Evolutionary conservation across 2,329 filamentous ascomycete species (phyloP).

Genomic region (Cercospora brassicicola): DNA sequence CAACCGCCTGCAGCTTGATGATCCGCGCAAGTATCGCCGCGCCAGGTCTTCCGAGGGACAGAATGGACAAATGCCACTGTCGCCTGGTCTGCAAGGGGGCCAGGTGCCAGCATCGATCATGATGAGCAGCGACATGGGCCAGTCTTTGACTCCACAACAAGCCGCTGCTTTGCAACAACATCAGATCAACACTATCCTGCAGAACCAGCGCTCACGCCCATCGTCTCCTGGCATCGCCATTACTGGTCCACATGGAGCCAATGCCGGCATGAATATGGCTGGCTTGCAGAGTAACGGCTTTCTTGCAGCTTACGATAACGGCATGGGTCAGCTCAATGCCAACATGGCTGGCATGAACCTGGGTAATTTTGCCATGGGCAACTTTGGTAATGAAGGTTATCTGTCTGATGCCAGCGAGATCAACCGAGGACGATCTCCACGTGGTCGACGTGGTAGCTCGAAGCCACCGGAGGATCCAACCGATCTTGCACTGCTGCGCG

Average conservation of each 20-base stretch:
- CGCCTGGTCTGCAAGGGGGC: slow-evolving; percentile 52
- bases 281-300: slow-evolving; percentile 92
- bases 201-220: slow-evolving; percentile 79
- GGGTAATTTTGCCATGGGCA: slow-evolving; percentile 55
- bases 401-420: slow-evolving; percentile 93
- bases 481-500: slow-evolving; percentile 82
- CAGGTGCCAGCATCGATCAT: slow-evolving; percentile 65
- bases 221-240: slow-evolving; percentile 85
- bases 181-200: slow-evolving; percentile 72
- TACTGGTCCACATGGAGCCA: slow-evolving; percentile 62
- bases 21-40: slow-evolving; percentile 93
- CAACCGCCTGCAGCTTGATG: slow-evolving; percentile 94
- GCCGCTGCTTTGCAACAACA: slow-evolving; percentile 62
- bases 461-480: slow-evolving; percentile 98
- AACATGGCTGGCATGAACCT: slow-evolving; percentile 71
- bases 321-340: slow-evolving; percentile 56
- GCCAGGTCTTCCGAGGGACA: slow-evolving; percentile 67
- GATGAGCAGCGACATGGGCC: slow-evolving; percentile 92
- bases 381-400: slow-evolving; percentile 79
- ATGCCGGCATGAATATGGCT: slow-evolving; percentile 44
- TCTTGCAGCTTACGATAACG: slow-evolving; percentile 78
- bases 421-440: slow-evolving; percentile 82
- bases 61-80: slow-evolving; percentile 57
- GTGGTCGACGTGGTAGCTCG: slow-evolving; percentile 87
- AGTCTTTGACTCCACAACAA: slow-evolving; percentile 68